phyloP scores from a whole-genome alignment of 345 rosid species.

The Psidium friedrichsthalianum region DNA sequence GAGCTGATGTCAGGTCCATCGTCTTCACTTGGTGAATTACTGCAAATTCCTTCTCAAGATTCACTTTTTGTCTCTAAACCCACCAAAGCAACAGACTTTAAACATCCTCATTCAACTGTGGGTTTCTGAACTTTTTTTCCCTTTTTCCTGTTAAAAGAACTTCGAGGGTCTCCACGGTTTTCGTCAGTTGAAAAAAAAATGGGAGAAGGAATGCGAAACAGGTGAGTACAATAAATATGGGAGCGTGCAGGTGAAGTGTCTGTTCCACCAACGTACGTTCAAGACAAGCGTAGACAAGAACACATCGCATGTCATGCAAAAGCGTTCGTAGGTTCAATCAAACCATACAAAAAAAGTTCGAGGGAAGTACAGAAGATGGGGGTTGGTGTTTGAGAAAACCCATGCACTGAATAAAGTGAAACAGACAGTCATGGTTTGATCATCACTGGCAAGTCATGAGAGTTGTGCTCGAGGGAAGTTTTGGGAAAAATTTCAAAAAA shows the following conservation, averaged over 20 bases:
- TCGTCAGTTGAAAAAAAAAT: background rate
- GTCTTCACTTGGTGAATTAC: background rate
- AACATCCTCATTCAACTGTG: background rate
- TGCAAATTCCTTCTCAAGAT: background rate
- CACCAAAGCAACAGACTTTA: background rate
- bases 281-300: background rate
- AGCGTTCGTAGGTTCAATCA: background rate
- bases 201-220: slow-evolving; percentile 37
- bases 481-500: background rate
- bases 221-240: slow-evolving; percentile 44
- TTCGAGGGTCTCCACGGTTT: background rate
- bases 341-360: background rate
- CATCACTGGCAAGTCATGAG: slow-evolving; percentile 7
- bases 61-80: background rate
- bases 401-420: background rate
- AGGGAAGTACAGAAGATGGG: background rate
- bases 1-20: background rate
- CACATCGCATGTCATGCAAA: background rate
- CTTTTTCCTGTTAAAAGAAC: background rate
- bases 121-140: background rate
- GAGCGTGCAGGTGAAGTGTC: slow-evolving; percentile 24
- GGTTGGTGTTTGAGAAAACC: background rate
- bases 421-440: background rate
- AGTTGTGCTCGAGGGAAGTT: slow-evolving; percentile 1
- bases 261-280: background rate